phyloP scores from a whole-genome alignment of 192 early-diverging fungal genomes.

The Chytriomyces confervae region DNA sequence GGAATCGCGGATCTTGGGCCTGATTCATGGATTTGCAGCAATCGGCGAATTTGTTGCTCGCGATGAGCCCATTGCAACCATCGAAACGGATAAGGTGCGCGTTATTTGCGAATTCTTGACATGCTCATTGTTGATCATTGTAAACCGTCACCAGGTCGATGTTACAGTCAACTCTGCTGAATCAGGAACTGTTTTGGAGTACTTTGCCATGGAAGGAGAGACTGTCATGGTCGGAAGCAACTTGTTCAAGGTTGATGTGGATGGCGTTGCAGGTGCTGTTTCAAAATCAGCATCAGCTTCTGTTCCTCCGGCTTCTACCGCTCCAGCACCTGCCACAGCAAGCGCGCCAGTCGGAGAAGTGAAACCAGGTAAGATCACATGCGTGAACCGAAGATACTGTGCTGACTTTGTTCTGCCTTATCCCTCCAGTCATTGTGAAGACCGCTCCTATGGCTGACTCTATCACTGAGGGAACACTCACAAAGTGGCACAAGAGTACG shows the following conservation, averaged over 20 bases:
- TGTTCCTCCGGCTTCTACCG: slow-evolving; percentile 30
- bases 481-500: slow-evolving; percentile 94
- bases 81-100: slow-evolving; percentile 96
- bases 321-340: slow-evolving; percentile 34
- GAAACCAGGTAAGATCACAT: background rate
- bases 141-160: slow-evolving; percentile 73
- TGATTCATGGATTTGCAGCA: slow-evolving; percentile 57
- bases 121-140: background rate
- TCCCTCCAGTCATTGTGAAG: slow-evolving; percentile 70
- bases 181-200: slow-evolving; percentile 83
- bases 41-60: slow-evolving; percentile 92
- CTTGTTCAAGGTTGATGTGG: slow-evolving; percentile 86
- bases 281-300: slow-evolving; percentile 31
- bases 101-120: background rate
- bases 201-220: slow-evolving; percentile 85
- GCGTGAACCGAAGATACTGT: too few relatives aligned
- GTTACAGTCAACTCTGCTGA: slow-evolving; percentile 97
- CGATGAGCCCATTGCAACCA: slow-evolving; percentile 96
- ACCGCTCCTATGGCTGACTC: slow-evolving; percentile 97
- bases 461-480: slow-evolving; percentile 96
- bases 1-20: background rate
- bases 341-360: slow-evolving; percentile 28
- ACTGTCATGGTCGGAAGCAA: slow-evolving; percentile 89
- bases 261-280: slow-evolving; percentile 67
- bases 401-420: too few relatives aligned